Evolutionary conservation across 768 basidiomycete species (phyloP).

Genomic region (Hypholoma sublateritium): DNA sequence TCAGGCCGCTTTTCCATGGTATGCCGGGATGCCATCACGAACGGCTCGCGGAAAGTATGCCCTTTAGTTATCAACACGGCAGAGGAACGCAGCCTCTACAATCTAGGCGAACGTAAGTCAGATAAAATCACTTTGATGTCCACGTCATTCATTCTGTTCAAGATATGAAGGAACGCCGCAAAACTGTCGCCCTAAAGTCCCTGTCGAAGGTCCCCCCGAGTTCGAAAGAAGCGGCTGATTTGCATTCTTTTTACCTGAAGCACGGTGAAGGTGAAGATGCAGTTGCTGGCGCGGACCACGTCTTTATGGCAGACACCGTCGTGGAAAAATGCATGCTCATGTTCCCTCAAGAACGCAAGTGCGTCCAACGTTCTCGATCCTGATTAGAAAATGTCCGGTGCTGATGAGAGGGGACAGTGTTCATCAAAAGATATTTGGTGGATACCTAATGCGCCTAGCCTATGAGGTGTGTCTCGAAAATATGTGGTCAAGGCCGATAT

Average conservation of each 20-base stretch:
- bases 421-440: conserved; percentile 84
- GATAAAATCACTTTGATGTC: not conserved
- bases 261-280: conserved; percentile 38
- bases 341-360: conserved; percentile 89
- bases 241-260: conserved; percentile 70
- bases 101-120: conserved; percentile 59
- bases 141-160: not conserved
- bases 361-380: conserved; percentile 20
- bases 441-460: conserved; percentile 64
- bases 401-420: conserved; percentile 43
- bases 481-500: not conserved
- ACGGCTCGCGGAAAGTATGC: conserved; percentile 63
- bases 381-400: not conserved
- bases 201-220: conserved; percentile 74
- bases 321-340: conserved; percentile 72
- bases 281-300: conserved; percentile 38
- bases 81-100: conserved; percentile 62
- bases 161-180: conserved; percentile 66
- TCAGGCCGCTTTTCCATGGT: conserved; percentile 93
- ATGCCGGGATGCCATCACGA: conserved; percentile 68
- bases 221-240: conserved; percentile 61
- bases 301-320: conserved; percentile 75
- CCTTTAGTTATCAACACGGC: conserved; percentile 55
- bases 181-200: conserved; percentile 52
- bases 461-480: conserved; percentile 52